These are phyloP conservation scores for Neurospora sp. DNA, from an alignment of 2,329 filamentous ascomycete genomes.

Conservation along the genomic window DNA sequence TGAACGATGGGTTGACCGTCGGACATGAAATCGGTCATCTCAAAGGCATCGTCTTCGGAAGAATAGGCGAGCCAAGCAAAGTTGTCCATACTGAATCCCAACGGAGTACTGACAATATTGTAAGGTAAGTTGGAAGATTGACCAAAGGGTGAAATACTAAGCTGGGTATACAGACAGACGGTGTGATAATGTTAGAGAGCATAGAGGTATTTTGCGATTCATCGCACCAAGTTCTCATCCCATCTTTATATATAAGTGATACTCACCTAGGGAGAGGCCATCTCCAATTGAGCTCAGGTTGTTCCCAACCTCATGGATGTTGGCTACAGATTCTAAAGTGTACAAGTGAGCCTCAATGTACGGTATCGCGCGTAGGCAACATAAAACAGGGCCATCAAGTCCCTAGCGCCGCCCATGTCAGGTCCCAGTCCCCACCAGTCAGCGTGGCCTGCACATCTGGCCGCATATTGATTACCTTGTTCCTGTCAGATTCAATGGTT, in stretches of 20 bases:
- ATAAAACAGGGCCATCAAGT: too few species aligned
- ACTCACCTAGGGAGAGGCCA: not conserved
- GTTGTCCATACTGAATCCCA: not conserved
- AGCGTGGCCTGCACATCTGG: too few species aligned
- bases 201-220: too few species aligned
- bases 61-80: not conserved
- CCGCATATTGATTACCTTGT: too few species aligned
- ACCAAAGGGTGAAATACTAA: not conserved
- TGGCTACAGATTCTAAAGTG: too few species aligned
- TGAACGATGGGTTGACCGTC: not conserved
- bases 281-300: not conserved
- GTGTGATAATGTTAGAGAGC: too few species aligned
- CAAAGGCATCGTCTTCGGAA: not conserved
- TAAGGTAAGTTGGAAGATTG: not conserved
- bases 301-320: not conserved
- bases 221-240: too few species aligned
- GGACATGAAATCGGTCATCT: not conserved
- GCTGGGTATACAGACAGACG: too few species aligned
- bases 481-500: too few species aligned
- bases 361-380: not conserved
- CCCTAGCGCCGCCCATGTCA: too few species aligned
- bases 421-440: too few species aligned
- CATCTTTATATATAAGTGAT: not conserved
- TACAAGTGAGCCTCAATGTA: not conserved
- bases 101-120: not conserved